phyloP scores from a whole-genome alignment of 257 asterid species.

The Solanum pinnatisectum region DNA sequence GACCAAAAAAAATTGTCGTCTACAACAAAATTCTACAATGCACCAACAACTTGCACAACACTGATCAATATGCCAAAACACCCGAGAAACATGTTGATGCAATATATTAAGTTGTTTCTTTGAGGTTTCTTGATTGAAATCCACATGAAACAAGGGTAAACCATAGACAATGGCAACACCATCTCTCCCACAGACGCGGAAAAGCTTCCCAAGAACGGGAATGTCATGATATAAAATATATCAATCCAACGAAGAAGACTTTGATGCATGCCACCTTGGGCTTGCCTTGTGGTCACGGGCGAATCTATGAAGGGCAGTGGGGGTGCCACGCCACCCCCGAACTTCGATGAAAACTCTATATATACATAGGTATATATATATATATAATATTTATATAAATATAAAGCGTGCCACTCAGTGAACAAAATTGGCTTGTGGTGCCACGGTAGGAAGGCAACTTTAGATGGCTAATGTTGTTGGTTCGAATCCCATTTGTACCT shows the following conservation, averaged over 20 bases:
- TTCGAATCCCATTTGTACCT: too few relatives aligned
- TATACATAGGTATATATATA: too few relatives aligned
- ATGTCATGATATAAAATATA: slow-evolving; percentile 43
- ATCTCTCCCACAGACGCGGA: slow-evolving; percentile 39
- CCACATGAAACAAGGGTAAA: slow-evolving; percentile 75
- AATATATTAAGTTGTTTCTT: slow-evolving; percentile 27
- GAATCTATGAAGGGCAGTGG: too few relatives aligned
- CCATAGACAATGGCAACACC: slow-evolving; percentile 38
- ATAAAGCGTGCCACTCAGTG: too few relatives aligned
- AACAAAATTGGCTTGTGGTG: too few relatives aligned
- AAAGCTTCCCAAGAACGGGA: slow-evolving; percentile 55
- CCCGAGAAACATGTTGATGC: slow-evolving; percentile 41
- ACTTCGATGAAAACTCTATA: too few relatives aligned
- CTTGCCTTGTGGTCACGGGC: slow-evolving; percentile 34
- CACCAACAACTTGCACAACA: slow-evolving; percentile 12
- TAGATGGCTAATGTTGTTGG: too few relatives aligned
- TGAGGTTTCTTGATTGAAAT: slow-evolving; percentile 40
- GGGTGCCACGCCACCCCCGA: too few relatives aligned
- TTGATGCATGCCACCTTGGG: slow-evolving; percentile 42
- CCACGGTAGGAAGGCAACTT: too few relatives aligned
- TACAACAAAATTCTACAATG: slow-evolving; percentile 39
- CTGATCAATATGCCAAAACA: slow-evolving; percentile 25
- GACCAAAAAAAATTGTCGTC: too few relatives aligned
- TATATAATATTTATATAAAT: too few relatives aligned
- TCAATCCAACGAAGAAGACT: slow-evolving; percentile 40